A percentile compares a stretch with the other conserved stretches of the same genome.
Evolutionary conservation across 2,329 filamentous ascomycete genomes (phyloP).

Genomic region (Karstenula rhodostoma): DNA sequence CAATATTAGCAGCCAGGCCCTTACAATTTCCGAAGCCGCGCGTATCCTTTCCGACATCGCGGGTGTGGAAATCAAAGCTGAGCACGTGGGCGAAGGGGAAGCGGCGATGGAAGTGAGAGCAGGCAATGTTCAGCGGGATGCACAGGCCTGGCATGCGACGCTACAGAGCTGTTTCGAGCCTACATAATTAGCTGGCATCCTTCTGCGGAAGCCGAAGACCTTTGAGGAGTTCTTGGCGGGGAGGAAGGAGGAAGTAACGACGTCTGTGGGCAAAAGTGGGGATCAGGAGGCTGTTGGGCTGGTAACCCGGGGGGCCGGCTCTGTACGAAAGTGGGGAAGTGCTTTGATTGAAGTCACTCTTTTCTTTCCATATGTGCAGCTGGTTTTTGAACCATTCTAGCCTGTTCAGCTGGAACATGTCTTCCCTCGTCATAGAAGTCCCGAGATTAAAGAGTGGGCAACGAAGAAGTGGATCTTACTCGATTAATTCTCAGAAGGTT

Average conservation of each 20-base stretch:
- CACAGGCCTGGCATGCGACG: not conserved
- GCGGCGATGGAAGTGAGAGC: not conserved
- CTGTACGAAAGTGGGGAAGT: too few species aligned
- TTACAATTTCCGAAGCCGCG: not conserved
- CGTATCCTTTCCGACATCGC: not conserved
- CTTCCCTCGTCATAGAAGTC: too few species aligned
- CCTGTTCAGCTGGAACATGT: too few species aligned
- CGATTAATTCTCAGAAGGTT: too few species aligned
- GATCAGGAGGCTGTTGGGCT: too few species aligned
- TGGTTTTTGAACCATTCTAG: too few species aligned
- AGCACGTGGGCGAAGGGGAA: not conserved
- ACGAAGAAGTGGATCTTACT: too few species aligned
- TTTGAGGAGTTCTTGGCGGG: constrained; percentile 1
- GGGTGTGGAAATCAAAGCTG: not conserved
- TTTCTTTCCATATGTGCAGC: too few species aligned
- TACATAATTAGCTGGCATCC: not conserved
- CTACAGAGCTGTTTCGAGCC: constrained; percentile 1
- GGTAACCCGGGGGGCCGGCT: too few species aligned
- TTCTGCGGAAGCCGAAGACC: not conserved
- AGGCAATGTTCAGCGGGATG: constrained; percentile 1
- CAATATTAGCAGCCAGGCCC: not conserved
- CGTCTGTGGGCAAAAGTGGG: too few species aligned
- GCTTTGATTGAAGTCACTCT: too few species aligned
- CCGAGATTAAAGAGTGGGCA: too few species aligned
- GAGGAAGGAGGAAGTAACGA: not conserved